phyloP scores from a whole-genome alignment of 164 flowering plant genomes.

The Piper betle region DNA sequence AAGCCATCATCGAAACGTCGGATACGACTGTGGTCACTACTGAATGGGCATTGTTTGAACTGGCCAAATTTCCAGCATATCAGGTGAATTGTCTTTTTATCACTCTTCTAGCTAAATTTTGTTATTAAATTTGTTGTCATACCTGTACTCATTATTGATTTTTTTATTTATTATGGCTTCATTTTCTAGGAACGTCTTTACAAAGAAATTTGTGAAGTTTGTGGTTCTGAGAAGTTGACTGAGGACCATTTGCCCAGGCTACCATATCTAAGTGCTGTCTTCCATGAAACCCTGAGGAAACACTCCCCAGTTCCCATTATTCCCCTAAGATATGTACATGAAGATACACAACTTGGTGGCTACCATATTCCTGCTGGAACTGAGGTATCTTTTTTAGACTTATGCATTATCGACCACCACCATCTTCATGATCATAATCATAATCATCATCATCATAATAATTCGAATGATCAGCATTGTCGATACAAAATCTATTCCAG shows the following conservation, averaged over 20 bases:
- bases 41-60: slow-evolving; percentile 95
- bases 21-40: slow-evolving; percentile 73
- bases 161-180: neutral
- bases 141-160: neutral
- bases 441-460: no score
- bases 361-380: slow-evolving; percentile 67
- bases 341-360: slow-evolving; percentile 81
- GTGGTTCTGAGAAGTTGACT: slow-evolving; percentile 42
- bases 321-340: slow-evolving; percentile 70
- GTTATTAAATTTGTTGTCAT: neutral
- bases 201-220: slow-evolving; percentile 40
- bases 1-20: slow-evolving; percentile 66
- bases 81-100: slow-evolving; percentile 38
- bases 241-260: slow-evolving; percentile 61
- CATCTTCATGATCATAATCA: no score
- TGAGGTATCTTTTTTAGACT: slow-evolving; percentile 31
- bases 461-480: no score
- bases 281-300: slow-evolving; percentile 82
- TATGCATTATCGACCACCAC: neutral
- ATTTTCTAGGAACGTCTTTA: slow-evolving; percentile 38
- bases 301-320: slow-evolving; percentile 71
- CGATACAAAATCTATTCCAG: no score
- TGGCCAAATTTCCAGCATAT: slow-evolving; percentile 38
- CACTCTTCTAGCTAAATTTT: neutral
- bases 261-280: slow-evolving; percentile 59